Conservation (phyloP, 2,329 filamentous ascomycete genomes). For the Arthroderma sp. region DNA sequence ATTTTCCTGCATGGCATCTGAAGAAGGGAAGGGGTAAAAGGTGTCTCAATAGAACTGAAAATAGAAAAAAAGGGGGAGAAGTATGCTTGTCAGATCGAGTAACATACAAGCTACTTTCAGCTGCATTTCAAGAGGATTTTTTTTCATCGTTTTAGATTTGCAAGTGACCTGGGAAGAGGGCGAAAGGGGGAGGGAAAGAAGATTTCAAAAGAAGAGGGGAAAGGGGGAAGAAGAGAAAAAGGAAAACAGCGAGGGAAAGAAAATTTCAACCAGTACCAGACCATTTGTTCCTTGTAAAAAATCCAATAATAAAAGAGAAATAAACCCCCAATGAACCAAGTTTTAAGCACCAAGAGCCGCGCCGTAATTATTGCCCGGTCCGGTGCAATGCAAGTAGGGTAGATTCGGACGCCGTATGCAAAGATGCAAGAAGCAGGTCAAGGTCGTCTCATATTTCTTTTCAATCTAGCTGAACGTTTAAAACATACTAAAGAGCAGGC, state of each 20-base stretch:
- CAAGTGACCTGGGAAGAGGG: not conserved
- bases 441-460: slow-evolving; percentile 46
- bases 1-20: not conserved
- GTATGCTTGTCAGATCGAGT: not conserved
- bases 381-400: slow-evolving; percentile 1
- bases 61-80: not conserved
- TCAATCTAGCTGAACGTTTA: not conserved
- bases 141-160: slow-evolving; percentile 1
- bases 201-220: not conserved
- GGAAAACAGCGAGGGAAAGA: not conserved
- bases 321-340: slow-evolving; percentile 1
- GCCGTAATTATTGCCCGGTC: not conserved
- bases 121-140: not conserved
- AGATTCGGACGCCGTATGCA: slow-evolving; percentile 58
- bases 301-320: not conserved
- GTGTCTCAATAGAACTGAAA: not conserved
- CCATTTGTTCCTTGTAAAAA: slow-evolving; percentile 1
- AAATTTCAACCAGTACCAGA: not conserved
- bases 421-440: slow-evolving; percentile 88
- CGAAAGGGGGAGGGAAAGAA: not conserved
- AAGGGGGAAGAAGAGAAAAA: not conserved
- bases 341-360: slow-evolving; percentile 2
- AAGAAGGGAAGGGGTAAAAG: not conserved
- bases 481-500: slow-evolving; percentile 8
- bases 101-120: not conserved